Evolutionary conservation across 305 asterid species (phyloP), one percentile per base, ranked within the genome.

Genomic region (Andrographis paniculata): DNA sequence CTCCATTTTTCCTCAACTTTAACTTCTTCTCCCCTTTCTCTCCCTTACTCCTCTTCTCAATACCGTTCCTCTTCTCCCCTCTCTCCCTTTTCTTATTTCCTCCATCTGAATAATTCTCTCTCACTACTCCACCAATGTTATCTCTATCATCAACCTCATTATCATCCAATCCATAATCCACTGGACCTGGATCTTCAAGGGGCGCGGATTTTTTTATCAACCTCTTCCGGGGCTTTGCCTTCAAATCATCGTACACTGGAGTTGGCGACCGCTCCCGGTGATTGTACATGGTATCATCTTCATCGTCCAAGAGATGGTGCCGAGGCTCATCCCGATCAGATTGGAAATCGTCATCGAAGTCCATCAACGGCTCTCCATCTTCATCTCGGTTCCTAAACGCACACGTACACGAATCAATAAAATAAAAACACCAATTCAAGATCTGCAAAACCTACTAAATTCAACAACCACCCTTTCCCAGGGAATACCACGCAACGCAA

Each of bases 361-460:
- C 77, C 76, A 80, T 68, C 72, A 77, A 56, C 1, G 79, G 84
- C 72, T 75, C 87, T 13, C 93, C 93, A 20, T 77, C 87, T 61
- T 80, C 93, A 58, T 80, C 93, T 20, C 69, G 53, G 58, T 72
- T 67, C 51, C 93, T 80, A 65, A 45, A 45, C 11, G 37, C 41
- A 22, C 36, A 42, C 28, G 24, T 14, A 39, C 1, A 43, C 38
- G 1, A 14, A 9, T 1, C 4, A 37, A 13, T 37, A 13, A 2
- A 27, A 45, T n/a, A 33, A 21, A 21, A 37, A 20, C 4, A 23
- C 7, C 42, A 22, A 31, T 31, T 9, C 37, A 70, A 28, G 9
- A 43, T 49, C 22, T 37, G 53, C 28, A 17, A 6, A 27, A 36
- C 6, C 12, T 48, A 14, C 55, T 51, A 9, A 35, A 58, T 37